Conservation (phyloP, 2,329 filamentous ascomycete genomes). For the Basipetospora chlamydospora region DNA sequence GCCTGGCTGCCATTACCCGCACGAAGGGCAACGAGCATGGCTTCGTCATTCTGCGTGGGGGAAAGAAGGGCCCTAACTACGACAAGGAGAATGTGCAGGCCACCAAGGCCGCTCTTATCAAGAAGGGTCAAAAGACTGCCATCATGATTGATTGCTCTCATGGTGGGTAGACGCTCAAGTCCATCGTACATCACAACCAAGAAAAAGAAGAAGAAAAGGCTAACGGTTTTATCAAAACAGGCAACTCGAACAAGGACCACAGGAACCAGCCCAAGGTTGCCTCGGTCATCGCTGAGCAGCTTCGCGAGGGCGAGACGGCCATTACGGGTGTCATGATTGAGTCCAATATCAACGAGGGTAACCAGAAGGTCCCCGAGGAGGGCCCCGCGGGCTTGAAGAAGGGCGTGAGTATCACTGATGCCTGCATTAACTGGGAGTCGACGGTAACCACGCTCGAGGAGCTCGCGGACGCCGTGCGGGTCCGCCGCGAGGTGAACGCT, state of each 20-base stretch:
- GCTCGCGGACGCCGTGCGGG: conserved; percentile 69
- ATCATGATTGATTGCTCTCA: conserved; percentile 98
- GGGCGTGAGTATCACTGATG: conserved; percentile 93
- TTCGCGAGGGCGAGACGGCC: conserved; percentile 64
- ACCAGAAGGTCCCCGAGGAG: conserved; percentile 81
- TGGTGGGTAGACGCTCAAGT: conserved; percentile 24
- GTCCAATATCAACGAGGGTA: conserved; percentile 88
- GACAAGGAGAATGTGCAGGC: conserved; percentile 71
- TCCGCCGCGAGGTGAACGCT: conserved; percentile 45
- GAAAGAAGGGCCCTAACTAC: conserved; percentile 88
- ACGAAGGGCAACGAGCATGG: conserved; percentile 93
- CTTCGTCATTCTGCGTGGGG: conserved; percentile 89
- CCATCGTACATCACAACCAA: background rate
- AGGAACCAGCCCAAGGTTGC: conserved; percentile 95
- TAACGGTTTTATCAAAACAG: background rate
- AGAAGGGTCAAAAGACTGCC: conserved; percentile 58
- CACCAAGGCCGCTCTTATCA: conserved; percentile 63
- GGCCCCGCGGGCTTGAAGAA: conserved; percentile 77
- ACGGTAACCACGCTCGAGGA: conserved; percentile 73
- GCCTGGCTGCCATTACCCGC: conserved; percentile 85
- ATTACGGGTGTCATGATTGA: conserved; percentile 99
- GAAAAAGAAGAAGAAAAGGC: background rate
- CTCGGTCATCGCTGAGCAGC: conserved; percentile 65
- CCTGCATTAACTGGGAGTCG: conserved; percentile 85
- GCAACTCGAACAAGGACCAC: conserved; percentile 91